Base-by-base conservation (phyloP, 2,329 filamentous ascomycete species). In the Epichloe scottii region DNA sequence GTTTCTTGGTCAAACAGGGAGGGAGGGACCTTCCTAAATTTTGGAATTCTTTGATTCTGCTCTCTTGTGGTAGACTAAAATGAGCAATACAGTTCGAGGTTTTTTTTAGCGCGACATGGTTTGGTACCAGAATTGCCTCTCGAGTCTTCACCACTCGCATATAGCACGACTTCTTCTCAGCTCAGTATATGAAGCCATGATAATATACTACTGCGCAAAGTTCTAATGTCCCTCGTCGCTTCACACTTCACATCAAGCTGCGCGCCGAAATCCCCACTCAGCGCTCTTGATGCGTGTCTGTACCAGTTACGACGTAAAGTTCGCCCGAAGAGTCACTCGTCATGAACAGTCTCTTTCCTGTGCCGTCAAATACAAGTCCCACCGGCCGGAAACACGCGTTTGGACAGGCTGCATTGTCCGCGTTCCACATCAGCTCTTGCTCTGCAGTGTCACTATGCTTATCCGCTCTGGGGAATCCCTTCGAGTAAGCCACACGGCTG, bases 291-390 rank as follows among this genome's bases (percentile, higher is more conserved):
- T 42, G 46, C n/a, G 21, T 35, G 42, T 44, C 23, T 33, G 53
- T 47, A 12, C 59, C 56, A 2, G 56, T 56, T 38, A 74, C 53
- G 8, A 79, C 68, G 57, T 71, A 79, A 21, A 82, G 69, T 63
- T 82, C 77, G 2, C 77, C 78, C 1, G 75, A 76, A 2, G 67
- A 55, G 58, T 81, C 77, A 37, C 69, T 74, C 50, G 68, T 74
- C 67, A 79, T 72, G 60, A 73, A 81, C 7, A 81, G 63, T 3
- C 76, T 62, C 0, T 53, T 48, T 2, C 72, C 73, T 6, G 63
- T 54, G 6, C 50, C 55, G 55, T 68, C 66, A 30, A 66, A 60
- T 1, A 62, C 63, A 14, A 81, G 65, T 0, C 75, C 74, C 0
- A 74, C 72, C 10, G 77, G 77, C 1, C 77, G 68, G 63, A 81